Evolutionary conservation across 176 grass and related monocot species (phyloP), one percentile per base, ranked within the genome.

Genomic region (Triticum dicoccoides): DNA sequence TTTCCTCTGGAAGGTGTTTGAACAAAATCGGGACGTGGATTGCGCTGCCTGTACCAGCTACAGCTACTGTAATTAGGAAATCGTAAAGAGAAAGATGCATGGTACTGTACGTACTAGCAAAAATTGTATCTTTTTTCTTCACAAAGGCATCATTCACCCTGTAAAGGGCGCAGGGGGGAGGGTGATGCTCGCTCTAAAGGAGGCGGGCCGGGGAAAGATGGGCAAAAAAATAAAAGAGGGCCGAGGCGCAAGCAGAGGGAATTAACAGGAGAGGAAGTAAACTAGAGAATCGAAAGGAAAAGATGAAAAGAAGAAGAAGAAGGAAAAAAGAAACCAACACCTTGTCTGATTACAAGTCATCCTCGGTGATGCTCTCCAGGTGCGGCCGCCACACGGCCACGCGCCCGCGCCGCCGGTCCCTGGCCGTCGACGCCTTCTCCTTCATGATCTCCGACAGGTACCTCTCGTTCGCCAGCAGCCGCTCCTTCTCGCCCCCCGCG

Each of bases 311-410:
- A 44, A 44, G 39, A 41, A 37, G 49, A 73, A 62, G 30, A 65
- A 39, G 0, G 4, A 11, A 41, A 47, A 51, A 42, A 9, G 27
- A 56, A 72, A 51, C 39, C 69, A 87, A 88, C 79, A 79, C 69
- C 89, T 90, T 86, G 81, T 58, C 85, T 90, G 78, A 83, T 98
- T 92, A 98, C 80, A 98, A 92, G 87, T 94, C 96, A 84, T 89
- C 88, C 88, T 98, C 96, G 75, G 91, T 95, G 88, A 98, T 98
- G 88, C 96, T 98, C 87, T 98, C 96, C 45, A 98, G 85, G 89
- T 94, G 96, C 73, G 96, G 93, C 27, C 94, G 92, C 97, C 97
- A 99, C 45, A 99, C 97, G 12, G 89, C 92, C 61, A 94, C 87
- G 63, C 97, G 90, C 38, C 94, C 92, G 58, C 90, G 90, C 92